Evolutionary conservation across 75 land plant genomes (phyloP).

Genomic region (Cunninghamia lanceolata): DNA sequence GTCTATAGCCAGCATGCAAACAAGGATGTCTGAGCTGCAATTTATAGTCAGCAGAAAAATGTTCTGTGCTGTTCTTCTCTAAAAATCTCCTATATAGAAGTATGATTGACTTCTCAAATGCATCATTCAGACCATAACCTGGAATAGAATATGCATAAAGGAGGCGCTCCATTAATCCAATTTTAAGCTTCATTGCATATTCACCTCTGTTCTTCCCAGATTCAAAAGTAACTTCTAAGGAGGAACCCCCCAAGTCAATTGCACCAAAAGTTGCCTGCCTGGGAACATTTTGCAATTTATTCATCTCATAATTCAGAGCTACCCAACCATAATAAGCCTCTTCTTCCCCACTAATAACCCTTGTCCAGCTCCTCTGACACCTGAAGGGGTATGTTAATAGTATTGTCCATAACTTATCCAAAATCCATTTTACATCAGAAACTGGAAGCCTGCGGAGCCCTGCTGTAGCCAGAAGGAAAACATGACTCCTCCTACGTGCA

Average conservation of each 20-base stretch:
- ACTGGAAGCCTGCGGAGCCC: conserved; percentile 49
- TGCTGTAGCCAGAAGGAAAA: conserved; percentile 70
- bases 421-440: conserved; percentile 47
- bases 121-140: conserved; percentile 75
- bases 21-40: conserved; percentile 71
- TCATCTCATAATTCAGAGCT: conserved; percentile 71
- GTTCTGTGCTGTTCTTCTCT: not conserved
- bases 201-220: conserved; percentile 22
- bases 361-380: conserved; percentile 50
- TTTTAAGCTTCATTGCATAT: conserved; percentile 38
- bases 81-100: conserved; percentile 30
- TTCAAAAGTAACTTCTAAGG: conserved; percentile 73
- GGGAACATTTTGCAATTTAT: conserved; percentile 28
- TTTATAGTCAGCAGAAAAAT: not conserved
- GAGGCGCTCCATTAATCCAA: conserved; percentile 46
- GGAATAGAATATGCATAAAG: conserved; percentile 64
- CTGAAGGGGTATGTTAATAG: conserved; percentile 39
- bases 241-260: conserved; percentile 82
- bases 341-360: conserved; percentile 67
- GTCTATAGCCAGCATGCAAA: conserved; percentile 43
- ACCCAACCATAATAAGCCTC: conserved; percentile 91
- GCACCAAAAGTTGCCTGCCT: conserved; percentile 47
- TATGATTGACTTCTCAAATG: conserved; percentile 64
- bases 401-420: conserved; percentile 46
- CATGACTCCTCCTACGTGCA: conserved; percentile 36